Evolutionary conservation across 768 basidiomycete genomes (phyloP), one percentile per base, ranked within the genome.

Genomic region (Boletus rubroflammeus): DNA sequence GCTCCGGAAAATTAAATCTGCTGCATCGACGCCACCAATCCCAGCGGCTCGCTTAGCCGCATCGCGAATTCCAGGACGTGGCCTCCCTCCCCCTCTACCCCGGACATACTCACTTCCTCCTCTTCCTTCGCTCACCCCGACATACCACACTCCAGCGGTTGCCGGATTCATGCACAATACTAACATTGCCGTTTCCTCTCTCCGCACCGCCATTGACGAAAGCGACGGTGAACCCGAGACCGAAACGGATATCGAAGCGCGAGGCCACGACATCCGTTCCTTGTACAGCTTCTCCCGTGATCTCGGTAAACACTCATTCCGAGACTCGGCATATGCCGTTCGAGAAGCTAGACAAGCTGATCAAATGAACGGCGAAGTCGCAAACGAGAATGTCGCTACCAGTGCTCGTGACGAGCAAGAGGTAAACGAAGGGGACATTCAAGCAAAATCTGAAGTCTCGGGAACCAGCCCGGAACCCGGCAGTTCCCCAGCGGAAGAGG

Each of bases 101-200:
- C 71, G 69, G 48, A 70, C 69, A 17, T 70, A 70, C 36, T 70
- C 69, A 0, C 51, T 72, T 51, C 69, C 69, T 8, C 71, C 69
- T 14, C 61, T 72, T 38, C 44, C 69, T 3, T 71, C 69, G 3
- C 54, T 72, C 8, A 19, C 63, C 3, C 29, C 69, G 6, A 32
- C 70, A 39, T 70, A 70, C 49, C 69, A 66, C 50, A 47, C 55
- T 28, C 67, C 69, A 17, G 53, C 60, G 23, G 35, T 28, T 3
- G 59, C 47, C 17, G 70, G 71, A 41, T 72, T 70, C 50, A 69
- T 70, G 69, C 60, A 59, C 55, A 70, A 72, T 53, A 70, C 69
- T 10, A 72, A 72, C 45, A 70, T 70, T 14, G 69, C 69, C n/a
- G 71, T 70, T 15, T 70, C 69, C 3, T 70, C 69, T 41, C 65